Evolutionary conservation across 2,329 filamentous ascomycete species (phyloP).

Genomic region (Penicillium brasilianum): DNA sequence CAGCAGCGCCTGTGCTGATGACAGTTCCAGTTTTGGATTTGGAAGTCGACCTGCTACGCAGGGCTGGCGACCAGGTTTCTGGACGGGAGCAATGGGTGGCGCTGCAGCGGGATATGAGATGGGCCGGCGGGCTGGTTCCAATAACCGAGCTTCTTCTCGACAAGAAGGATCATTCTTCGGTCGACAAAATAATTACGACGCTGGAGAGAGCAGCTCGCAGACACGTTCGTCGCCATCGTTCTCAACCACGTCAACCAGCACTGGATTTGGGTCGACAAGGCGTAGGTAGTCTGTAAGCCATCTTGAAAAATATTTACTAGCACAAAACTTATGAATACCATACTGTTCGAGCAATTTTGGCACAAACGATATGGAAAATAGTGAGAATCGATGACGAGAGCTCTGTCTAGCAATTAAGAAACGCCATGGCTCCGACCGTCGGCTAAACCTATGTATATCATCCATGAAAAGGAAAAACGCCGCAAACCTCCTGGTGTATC

Average conservation of each 20-base stretch:
- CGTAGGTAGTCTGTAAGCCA: conserved; percentile 37
- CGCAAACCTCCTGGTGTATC: conserved; percentile 17
- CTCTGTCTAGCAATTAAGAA: not conserved
- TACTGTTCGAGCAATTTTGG: not conserved
- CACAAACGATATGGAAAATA: not conserved
- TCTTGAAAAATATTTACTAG: not conserved
- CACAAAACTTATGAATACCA: not conserved
- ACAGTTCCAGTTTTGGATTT: conserved; percentile 19
- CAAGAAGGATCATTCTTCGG: conserved; percentile 17
- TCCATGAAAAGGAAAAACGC: conserved; percentile 9
- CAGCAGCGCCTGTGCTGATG: conserved; percentile 33
- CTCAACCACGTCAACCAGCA: conserved; percentile 43
- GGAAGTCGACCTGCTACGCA: conserved; percentile 23
- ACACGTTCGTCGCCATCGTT: conserved; percentile 40
- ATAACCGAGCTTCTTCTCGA: conserved; percentile 23
- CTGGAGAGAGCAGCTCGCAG: conserved; percentile 42
- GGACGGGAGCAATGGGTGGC: conserved; percentile 52
- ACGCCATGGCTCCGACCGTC: not conserved
- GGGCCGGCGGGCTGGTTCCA: conserved; percentile 36
- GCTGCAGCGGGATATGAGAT: conserved; percentile 49
- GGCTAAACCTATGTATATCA: conserved; percentile 2
- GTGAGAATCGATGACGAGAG: not conserved
- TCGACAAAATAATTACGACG: conserved; percentile 27
- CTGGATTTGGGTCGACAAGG: conserved; percentile 54
- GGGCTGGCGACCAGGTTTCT: conserved; percentile 54